phyloP scores from a whole-genome alignment of 371 early-diverging fungal genomes.

The Mortierella sp. region DNA sequence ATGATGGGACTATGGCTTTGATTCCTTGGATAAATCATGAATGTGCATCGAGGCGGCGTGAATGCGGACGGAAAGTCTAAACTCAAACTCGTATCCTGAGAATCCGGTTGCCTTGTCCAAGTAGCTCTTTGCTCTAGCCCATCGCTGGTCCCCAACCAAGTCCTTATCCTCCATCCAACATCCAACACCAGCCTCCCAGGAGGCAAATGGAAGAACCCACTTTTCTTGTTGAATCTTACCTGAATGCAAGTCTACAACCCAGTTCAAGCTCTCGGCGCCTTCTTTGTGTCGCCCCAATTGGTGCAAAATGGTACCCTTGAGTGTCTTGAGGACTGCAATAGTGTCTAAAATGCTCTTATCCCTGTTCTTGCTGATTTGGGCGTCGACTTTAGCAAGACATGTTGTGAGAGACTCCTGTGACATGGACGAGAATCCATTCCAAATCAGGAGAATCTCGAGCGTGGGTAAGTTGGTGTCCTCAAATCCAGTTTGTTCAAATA shows the following conservation, averaged over 20 bases:
- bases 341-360: constrained; percentile 31
- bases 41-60: constrained; percentile 54
- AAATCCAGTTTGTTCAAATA: constrained; percentile 68
- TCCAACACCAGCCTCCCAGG: constrained; percentile 74
- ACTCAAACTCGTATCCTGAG: constrained; percentile 71
- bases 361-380: constrained; percentile 51
- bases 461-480: constrained; percentile 68
- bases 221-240: constrained; percentile 63
- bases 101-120: constrained; percentile 67
- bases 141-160: constrained; percentile 46
- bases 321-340: constrained; percentile 48
- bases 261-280: constrained; percentile 59
- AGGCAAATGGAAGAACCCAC: constrained; percentile 73
- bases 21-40: constrained; percentile 26
- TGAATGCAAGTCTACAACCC: constrained; percentile 69
- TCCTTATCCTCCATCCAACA: constrained; percentile 59
- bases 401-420: constrained; percentile 53
- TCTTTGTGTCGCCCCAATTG: constrained; percentile 52
- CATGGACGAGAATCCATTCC: constrained; percentile 73
- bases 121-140: constrained; percentile 61
- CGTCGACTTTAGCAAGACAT: constrained; percentile 60
- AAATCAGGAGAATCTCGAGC: constrained; percentile 68
- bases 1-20: constrained; percentile 11
- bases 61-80: constrained; percentile 57
- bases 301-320: constrained; percentile 56